These are phyloP conservation scores for Elongisporangium senticosum DNA, from an alignment of 352 stramenopile species.

Conservation along the genomic window DNA sequence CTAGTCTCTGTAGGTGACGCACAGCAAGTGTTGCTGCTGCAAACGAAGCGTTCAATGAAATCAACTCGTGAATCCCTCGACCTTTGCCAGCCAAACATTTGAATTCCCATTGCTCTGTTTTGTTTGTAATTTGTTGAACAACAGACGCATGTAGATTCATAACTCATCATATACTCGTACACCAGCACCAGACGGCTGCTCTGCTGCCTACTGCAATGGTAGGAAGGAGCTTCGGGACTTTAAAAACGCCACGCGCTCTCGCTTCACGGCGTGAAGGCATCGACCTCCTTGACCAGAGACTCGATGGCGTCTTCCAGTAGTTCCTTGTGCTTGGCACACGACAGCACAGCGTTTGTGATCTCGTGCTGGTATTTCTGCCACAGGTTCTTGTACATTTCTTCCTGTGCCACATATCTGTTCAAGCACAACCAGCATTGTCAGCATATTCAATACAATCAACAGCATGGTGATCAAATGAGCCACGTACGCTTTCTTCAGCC, in stretches of 20 bases:
- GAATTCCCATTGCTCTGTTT: too few species aligned
- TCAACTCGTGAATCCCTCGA: background rate
- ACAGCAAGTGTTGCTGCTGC: background rate
- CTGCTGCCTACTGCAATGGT: background rate
- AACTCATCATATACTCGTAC: background rate
- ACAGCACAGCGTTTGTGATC: constrained; percentile 52
- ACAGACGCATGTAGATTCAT: background rate
- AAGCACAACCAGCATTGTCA: constrained; percentile 7
- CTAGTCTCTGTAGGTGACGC: background rate
- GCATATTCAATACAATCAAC: background rate
- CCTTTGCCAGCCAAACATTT: background rate
- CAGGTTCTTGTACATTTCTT: constrained; percentile 36
- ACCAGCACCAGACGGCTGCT: background rate
- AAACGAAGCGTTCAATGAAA: background rate
- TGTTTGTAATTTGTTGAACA: background rate
- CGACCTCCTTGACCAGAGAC: constrained; percentile 53
- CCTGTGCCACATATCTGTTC: constrained; percentile 40
- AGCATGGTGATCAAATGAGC: background rate
- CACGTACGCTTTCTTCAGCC: constrained; percentile 56
- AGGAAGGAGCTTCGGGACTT: constrained; percentile 7
- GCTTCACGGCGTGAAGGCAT: constrained; percentile 42
- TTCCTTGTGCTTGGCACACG: constrained; percentile 65
- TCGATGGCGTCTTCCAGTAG: constrained; percentile 50
- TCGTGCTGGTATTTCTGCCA: constrained; percentile 58
- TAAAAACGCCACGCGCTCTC: constrained; percentile 7